These are phyloP conservation scores for Trifolium fragiferum DNA, from an alignment of 306 rosid species.

Conservation along the genomic window DNA sequence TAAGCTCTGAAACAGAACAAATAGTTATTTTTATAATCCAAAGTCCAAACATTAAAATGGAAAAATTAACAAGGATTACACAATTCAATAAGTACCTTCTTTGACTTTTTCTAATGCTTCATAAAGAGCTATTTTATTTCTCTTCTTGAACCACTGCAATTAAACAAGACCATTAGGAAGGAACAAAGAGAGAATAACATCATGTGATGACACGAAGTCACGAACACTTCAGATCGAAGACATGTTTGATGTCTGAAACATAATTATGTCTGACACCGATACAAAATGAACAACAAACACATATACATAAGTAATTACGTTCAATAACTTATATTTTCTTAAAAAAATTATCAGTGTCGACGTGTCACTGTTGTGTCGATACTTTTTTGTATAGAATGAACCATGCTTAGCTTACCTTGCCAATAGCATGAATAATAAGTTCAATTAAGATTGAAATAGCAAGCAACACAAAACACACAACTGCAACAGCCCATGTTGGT, in stretches of 20 bases:
- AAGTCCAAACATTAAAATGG: not conserved
- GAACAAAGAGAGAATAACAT: not conserved
- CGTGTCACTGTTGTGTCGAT: not conserved
- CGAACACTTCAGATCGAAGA: not conserved
- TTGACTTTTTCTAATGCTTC: constrained; percentile 50
- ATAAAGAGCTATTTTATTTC: constrained; percentile 39
- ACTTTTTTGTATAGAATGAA: not conserved
- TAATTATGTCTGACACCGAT: not conserved
- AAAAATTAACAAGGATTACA: not conserved
- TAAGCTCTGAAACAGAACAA: constrained; percentile 44
- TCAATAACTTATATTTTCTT: not conserved
- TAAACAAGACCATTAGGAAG: not conserved
- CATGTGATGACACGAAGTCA: not conserved
- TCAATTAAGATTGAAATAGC: constrained; percentile 67
- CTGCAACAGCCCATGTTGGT: constrained; percentile 92
- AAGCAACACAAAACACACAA: constrained; percentile 70
- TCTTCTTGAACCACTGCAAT: constrained; percentile 50
- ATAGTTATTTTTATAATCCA: not conserved
- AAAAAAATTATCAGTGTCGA: not conserved
- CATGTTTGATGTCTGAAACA: not conserved
- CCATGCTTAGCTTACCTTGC: constrained; percentile 41
- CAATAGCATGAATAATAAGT: constrained; percentile 61
- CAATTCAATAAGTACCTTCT: constrained; percentile 38
- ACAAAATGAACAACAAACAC: not conserved
- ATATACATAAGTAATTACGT: not conserved